These are phyloP conservation scores for Phytophthora megakarya DNA, from an alignment of 352 stramenopile species.

Conservation along the genomic window DNA sequence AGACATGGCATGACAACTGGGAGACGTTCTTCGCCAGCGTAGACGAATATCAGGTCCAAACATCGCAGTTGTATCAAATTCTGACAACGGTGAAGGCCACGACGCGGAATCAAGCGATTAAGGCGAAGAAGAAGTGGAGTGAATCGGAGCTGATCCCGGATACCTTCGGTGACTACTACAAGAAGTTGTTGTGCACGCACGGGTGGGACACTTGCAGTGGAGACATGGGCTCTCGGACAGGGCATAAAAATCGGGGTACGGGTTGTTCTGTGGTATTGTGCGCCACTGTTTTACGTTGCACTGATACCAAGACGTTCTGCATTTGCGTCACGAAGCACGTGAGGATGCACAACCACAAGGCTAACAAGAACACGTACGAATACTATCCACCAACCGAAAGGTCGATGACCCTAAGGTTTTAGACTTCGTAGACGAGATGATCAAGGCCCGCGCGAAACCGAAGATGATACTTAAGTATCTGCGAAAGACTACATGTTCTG, in stretches of 20 bases:
- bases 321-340: slow-evolving; percentile 5
- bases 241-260: not conserved
- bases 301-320: not conserved
- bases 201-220: not conserved
- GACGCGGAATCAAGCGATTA: not conserved
- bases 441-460: not conserved
- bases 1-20: slow-evolving; percentile 2
- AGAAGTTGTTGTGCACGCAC: slow-evolving; percentile 4
- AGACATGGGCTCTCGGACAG: not conserved
- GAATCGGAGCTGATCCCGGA: not conserved
- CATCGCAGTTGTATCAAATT: slow-evolving; percentile 5
- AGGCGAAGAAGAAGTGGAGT: slow-evolving; percentile 8
- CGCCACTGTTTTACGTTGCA: not conserved
- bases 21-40: not conserved
- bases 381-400: not conserved
- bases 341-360: not conserved
- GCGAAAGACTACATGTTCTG: slow-evolving; percentile 2
- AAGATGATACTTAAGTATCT: slow-evolving; percentile 17
- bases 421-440: slow-evolving; percentile 6
- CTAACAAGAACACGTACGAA: slow-evolving; percentile 1
- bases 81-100: not conserved
- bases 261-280: not conserved
- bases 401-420: not conserved
- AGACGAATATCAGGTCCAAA: not conserved
- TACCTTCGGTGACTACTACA: slow-evolving; percentile 3